A percentile compares a stretch with the other conserved stretches of the same genome.
Conservation (phyloP, 257 asterid species). For the Nicotiana noctiflora region DNA sequence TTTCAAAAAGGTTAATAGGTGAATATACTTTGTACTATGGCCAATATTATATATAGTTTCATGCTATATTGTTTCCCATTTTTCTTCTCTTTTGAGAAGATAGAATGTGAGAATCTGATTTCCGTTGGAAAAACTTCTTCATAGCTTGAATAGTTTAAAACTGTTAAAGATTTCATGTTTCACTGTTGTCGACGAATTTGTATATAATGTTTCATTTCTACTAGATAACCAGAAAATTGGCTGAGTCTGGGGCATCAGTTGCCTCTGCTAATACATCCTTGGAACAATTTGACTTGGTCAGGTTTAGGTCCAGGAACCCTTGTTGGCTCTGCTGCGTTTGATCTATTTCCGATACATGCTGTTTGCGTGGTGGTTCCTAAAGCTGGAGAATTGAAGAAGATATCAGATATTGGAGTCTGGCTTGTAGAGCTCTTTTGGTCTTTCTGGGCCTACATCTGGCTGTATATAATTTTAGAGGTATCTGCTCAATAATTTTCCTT, state of each 20-base stretch:
- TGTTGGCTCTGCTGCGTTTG: constrained; percentile 97
- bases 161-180: background rate
- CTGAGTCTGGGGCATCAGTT: background rate
- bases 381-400: constrained; percentile 87
- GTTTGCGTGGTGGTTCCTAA: constrained; percentile 92
- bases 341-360: constrained; percentile 94
- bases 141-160: background rate
- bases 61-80: background rate
- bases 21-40: too few species aligned
- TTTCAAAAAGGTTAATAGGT: too few species aligned
- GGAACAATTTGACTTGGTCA: constrained; percentile 18
- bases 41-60: too few species aligned
- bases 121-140: background rate
- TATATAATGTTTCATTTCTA: background rate
- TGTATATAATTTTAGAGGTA: constrained; percentile 86
- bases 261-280: constrained; percentile 1
- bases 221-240: background rate
- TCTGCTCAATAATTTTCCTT: background rate
- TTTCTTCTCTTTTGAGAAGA: background rate
- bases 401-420: constrained; percentile 93
- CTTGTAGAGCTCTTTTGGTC: constrained; percentile 97
- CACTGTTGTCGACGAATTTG: background rate
- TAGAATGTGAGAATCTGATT: background rate
- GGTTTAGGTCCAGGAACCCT: constrained; percentile 99
- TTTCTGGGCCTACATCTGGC: constrained; percentile 98